A percentile compares a stretch with the other conserved stretches of the same genome.
Evolutionary conservation across 495 filamentous ascomycete species (phyloP).

Genomic region (Xylaria longipes): DNA sequence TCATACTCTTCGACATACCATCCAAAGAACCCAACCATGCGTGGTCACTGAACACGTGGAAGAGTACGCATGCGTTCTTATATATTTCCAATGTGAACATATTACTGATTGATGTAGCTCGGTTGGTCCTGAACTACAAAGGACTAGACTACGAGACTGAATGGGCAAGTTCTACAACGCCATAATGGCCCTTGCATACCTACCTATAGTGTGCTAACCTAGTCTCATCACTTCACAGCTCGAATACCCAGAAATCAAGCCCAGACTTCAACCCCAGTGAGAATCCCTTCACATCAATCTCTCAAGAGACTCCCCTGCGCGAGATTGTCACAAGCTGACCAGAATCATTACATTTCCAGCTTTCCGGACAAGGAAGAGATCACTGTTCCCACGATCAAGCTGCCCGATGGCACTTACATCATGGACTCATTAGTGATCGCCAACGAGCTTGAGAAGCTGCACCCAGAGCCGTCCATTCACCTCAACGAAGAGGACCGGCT

Average conservation of each 20-base stretch:
- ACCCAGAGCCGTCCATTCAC: conserved; percentile 60
- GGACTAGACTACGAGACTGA: conserved; percentile 66
- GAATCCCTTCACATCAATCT: conserved; percentile 22
- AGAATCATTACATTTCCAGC: conserved; percentile 45
- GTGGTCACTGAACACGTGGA: conserved; percentile 70
- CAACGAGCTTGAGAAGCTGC: conserved; percentile 53
- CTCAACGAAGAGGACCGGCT: conserved; percentile 38
- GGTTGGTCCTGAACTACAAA: conserved; percentile 67
- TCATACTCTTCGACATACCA: conserved; percentile 64
- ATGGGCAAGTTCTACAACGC: conserved; percentile 51
- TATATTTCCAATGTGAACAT: not conserved
- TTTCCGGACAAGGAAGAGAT: conserved; percentile 45
- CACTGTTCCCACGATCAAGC: conserved; percentile 60
- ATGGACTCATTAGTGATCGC: conserved; percentile 66
- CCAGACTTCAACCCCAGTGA: conserved; percentile 53
- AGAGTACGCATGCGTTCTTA: conserved; percentile 52
- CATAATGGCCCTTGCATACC: not conserved
- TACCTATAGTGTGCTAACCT: not conserved
- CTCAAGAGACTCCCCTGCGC: not conserved
- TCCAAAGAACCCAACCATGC: conserved; percentile 48
- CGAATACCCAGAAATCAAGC: conserved; percentile 66
- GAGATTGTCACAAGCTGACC: conserved; percentile 26
- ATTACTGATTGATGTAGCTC: conserved; percentile 47
- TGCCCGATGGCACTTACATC: conserved; percentile 58
- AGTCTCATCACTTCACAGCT: conserved; percentile 24